phyloP scores from a whole-genome alignment of 2,329 filamentous ascomycete genomes.

The Xylaria sp. region DNA sequence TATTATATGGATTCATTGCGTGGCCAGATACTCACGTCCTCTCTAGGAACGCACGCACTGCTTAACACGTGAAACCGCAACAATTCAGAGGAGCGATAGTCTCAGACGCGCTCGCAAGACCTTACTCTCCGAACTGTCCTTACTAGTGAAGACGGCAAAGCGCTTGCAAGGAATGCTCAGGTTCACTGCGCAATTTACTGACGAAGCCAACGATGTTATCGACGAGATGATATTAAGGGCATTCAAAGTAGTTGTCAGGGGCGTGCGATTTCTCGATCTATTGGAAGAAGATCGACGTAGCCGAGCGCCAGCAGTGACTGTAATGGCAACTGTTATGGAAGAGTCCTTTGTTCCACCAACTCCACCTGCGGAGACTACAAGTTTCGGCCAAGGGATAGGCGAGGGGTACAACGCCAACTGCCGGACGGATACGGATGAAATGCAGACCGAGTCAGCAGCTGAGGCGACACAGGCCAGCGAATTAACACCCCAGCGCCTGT shows the following conservation, averaged over 20 bases:
- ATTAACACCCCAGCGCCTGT: slow-evolving; percentile 59
- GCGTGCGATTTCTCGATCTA: slow-evolving; percentile 88
- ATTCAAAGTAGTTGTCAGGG: slow-evolving; percentile 92
- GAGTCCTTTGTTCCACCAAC: slow-evolving; percentile 70
- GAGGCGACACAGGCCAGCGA: slow-evolving; percentile 53
- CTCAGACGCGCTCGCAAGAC: slow-evolving; percentile 86
- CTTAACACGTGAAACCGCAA: slow-evolving; percentile 80
- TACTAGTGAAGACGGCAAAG: slow-evolving; percentile 89
- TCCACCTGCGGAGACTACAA: slow-evolving; percentile 68
- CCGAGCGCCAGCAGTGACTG: slow-evolving; percentile 63
- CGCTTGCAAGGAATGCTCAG: slow-evolving; percentile 79
- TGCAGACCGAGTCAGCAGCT: slow-evolving; percentile 50
- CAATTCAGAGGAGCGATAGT: slow-evolving; percentile 79
- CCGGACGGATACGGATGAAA: slow-evolving; percentile 51
- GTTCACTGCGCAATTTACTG: slow-evolving; percentile 57
- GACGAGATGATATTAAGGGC: slow-evolving; percentile 95
- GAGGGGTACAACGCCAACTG: slow-evolving; percentile 55
- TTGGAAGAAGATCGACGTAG: slow-evolving; percentile 73
- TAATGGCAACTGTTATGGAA: slow-evolving; percentile 69
- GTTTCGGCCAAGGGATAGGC: slow-evolving; percentile 57
- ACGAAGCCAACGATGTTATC: slow-evolving; percentile 78
- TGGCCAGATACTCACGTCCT: slow-evolving; percentile 12
- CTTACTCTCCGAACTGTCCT: slow-evolving; percentile 87
- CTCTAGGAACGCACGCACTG: slow-evolving; percentile 86
- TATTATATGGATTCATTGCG: neutral